Conservation (phyloP, 2,329 filamentous ascomycete species). For the Fusarium sp. region DNA sequence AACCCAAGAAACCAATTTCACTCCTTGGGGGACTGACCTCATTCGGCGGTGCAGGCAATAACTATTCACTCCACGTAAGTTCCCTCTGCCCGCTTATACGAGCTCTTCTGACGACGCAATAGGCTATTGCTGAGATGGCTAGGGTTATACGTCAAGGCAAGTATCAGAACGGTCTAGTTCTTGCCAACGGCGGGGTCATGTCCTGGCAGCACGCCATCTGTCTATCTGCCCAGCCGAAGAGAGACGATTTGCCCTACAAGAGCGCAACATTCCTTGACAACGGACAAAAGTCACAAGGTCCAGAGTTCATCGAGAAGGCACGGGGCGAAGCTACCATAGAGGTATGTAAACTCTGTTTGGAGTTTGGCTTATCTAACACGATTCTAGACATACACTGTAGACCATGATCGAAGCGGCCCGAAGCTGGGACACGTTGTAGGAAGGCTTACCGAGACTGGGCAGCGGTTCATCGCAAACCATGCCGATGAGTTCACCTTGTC, state of each 20-base stretch:
- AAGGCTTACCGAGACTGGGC: conserved; percentile 26
- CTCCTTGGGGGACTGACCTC: conserved; percentile 74
- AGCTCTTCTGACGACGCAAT: background rate
- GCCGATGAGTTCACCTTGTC: conserved; percentile 36
- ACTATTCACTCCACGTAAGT: conserved; percentile 75
- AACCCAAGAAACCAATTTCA: conserved; percentile 64
- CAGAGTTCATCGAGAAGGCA: conserved; percentile 30
- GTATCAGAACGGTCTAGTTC: conserved; percentile 64
- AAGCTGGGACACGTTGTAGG: conserved; percentile 42
- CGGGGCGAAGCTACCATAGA: conserved; percentile 43
- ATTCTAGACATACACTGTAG: conserved; percentile 48
- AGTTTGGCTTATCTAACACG: background rate
- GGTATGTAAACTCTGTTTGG: background rate
- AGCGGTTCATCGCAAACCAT: conserved; percentile 47
- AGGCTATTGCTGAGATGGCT: conserved; percentile 64
- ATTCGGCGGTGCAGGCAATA: conserved; percentile 77
- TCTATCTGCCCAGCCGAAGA: conserved; percentile 60
- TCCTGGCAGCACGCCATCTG: conserved; percentile 73
- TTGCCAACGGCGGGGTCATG: conserved; percentile 74
- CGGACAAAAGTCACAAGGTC: conserved; percentile 8
- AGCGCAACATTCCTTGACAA: conserved; percentile 6
- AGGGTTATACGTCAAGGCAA: conserved; percentile 62
- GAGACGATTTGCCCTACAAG: conserved; percentile 22
- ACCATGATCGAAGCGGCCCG: conserved; percentile 43
- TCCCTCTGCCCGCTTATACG: accelerated